phyloP scores from a whole-genome alignment of 768 basidiomycete species.

The Chiua virens region DNA sequence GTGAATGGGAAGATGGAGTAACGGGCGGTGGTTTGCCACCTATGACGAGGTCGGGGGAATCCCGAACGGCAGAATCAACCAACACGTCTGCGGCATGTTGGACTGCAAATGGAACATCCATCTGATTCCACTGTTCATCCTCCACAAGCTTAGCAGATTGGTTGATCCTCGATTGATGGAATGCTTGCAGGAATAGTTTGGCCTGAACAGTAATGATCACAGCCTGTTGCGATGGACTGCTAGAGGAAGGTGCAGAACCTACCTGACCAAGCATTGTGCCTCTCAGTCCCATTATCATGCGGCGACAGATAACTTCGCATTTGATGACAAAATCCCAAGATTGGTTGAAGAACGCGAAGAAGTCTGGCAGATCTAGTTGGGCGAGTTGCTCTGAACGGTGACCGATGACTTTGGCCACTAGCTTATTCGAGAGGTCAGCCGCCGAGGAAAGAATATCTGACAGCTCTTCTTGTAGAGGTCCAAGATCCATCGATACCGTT shows the following conservation, averaged over 20 bases:
- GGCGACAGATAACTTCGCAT: conserved; percentile 80
- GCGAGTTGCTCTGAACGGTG: conserved; percentile 80
- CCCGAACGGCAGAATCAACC: conserved; percentile 77
- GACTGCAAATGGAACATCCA: conserved; percentile 59
- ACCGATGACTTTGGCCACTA: conserved; percentile 75
- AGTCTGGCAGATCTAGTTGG: conserved; percentile 66
- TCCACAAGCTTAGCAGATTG: conserved; percentile 88
- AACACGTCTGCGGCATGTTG: conserved; percentile 76
- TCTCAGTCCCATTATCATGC: conserved; percentile 92
- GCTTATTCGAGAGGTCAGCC: conserved; percentile 82
- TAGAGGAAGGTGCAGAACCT: conserved; percentile 15
- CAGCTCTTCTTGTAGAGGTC: conserved; percentile 62
- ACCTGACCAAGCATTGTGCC: conserved; percentile 86
- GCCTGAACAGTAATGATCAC: conserved; percentile 47
- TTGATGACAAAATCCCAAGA: conserved; percentile 89
- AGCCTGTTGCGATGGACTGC: not conserved
- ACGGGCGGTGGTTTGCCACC: conserved; percentile 8
- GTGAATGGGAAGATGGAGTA: not conserved
- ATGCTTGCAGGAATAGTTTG: conserved; percentile 81
- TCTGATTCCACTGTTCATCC: conserved; percentile 91
- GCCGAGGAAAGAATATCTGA: conserved; percentile 75
- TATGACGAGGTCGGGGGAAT: conserved; percentile 69
- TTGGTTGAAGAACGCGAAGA: conserved; percentile 77
- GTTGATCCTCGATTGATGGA: conserved; percentile 80
- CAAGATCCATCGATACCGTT: conserved; percentile 39